A percentile compares a stretch with the other conserved stretches of the same genome.
phyloP scores from a whole-genome alignment of 75 land plant genomes.

The Isoetes taiwanensis region DNA sequence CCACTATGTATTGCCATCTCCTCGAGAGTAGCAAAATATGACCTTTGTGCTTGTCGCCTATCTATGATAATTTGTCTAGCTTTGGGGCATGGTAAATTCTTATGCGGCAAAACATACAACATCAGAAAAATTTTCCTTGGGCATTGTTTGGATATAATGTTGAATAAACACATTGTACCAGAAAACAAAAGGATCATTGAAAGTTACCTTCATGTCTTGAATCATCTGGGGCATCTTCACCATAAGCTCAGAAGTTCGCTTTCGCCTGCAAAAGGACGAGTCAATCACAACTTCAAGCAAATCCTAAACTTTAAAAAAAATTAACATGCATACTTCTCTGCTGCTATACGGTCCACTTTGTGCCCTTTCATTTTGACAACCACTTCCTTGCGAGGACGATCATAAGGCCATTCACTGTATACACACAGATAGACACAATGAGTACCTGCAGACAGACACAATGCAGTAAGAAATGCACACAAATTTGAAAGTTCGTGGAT shows the following conservation, averaged over 20 bases:
- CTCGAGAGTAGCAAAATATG: too few relatives aligned
- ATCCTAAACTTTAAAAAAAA: not conserved
- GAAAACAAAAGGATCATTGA: too few relatives aligned
- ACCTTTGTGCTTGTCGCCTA: too few relatives aligned
- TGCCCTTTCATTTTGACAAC: slow-evolving; percentile 78
- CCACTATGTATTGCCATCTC: too few relatives aligned
- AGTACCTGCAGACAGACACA: not conserved
- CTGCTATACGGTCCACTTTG: slow-evolving; percentile 81
- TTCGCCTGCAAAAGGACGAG: slow-evolving; percentile 30
- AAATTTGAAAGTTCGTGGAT: not conserved
- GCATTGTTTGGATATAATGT: too few relatives aligned
- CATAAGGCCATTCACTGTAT: slow-evolving; percentile 83
- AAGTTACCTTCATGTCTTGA: slow-evolving; percentile 68
- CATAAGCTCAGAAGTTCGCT: slow-evolving; percentile 74
- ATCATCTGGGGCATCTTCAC: slow-evolving; percentile 87
- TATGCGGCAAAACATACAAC: too few relatives aligned
- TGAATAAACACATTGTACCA: too few relatives aligned
- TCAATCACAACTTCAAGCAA: not conserved
- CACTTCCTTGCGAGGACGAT: slow-evolving; percentile 68
- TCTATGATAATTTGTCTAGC: too few relatives aligned
- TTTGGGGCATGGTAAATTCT: too few relatives aligned
- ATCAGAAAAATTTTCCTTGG: too few relatives aligned
- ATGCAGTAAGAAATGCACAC: not conserved
- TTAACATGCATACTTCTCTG: slow-evolving; percentile 39
- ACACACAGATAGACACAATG: not conserved